Conservation (phyloP, 1,284 basidiomycete species). For the Lignosus rhinocerotis region DNA sequence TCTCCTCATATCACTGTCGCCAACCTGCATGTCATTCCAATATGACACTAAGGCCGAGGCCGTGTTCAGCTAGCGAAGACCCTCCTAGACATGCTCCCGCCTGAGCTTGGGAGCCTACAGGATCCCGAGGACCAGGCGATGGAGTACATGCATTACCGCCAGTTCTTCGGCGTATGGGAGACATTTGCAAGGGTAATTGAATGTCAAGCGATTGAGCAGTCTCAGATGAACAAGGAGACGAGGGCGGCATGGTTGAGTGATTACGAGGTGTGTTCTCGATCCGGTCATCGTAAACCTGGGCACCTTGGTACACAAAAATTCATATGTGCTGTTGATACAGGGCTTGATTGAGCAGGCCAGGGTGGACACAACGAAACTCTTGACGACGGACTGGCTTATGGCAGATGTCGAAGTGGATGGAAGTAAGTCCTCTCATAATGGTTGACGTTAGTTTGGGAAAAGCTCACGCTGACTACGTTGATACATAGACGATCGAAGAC, state of each 20-base stretch:
- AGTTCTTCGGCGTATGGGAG: slow-evolving; percentile 75
- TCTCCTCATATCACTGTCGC: not conserved
- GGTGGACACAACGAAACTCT: slow-evolving; percentile 61
- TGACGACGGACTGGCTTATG: slow-evolving; percentile 78
- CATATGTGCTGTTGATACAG: slow-evolving; percentile 35
- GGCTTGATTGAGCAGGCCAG: slow-evolving; percentile 56
- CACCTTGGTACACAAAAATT: no score
- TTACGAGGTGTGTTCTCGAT: slow-evolving; percentile 49
- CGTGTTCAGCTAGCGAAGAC: slow-evolving; percentile 71
- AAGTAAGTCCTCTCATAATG: slow-evolving; percentile 35
- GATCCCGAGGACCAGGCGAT: slow-evolving; percentile 64
- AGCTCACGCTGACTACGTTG: not conserved
- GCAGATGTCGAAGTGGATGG: slow-evolving; percentile 46
- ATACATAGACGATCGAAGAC: slow-evolving; percentile 54
- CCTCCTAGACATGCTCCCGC: slow-evolving; percentile 67
- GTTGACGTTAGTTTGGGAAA: not conserved
- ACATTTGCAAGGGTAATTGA: slow-evolving; percentile 57
- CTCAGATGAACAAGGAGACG: slow-evolving; percentile 58
- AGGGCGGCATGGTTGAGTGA: slow-evolving; percentile 61
- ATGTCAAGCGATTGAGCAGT: slow-evolving; percentile 52
- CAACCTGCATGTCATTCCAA: slow-evolving; percentile 5
- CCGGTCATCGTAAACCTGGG: not conserved
- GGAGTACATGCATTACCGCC: slow-evolving; percentile 73
- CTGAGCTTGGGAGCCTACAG: slow-evolving; percentile 56
- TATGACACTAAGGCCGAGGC: slow-evolving; percentile 56